Conservation (phyloP, 2,329 filamentous ascomycete genomes). For the Ampelomyces quisqualis region DNA sequence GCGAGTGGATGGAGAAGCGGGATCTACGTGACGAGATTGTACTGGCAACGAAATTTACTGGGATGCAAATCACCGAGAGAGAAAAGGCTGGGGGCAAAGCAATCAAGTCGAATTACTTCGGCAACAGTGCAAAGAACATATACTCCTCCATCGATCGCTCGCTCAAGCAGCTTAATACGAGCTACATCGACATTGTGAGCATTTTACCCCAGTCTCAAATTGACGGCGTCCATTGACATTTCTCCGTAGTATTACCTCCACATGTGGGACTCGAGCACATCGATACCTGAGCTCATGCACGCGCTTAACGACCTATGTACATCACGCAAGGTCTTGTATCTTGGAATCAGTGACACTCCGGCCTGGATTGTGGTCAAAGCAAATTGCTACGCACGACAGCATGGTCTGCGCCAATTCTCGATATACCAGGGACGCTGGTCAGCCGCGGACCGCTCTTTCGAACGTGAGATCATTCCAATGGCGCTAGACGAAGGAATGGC, state of each 20-base stretch:
- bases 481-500: constrained; percentile 46
- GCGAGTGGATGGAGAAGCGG: constrained; percentile 47
- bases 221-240: constrained; percentile 32
- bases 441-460: constrained; percentile 47
- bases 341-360: constrained; percentile 49
- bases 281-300: constrained; percentile 49
- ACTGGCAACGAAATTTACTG: constrained; percentile 46
- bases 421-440: constrained; percentile 49
- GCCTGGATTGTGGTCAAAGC: constrained; percentile 42
- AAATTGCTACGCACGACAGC: constrained; percentile 43
- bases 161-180: constrained; percentile 49
- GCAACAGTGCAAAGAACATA: constrained; percentile 23
- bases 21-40: constrained; percentile 45
- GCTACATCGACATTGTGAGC: constrained; percentile 61
- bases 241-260: constrained; percentile 37
- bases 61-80: constrained; percentile 30
- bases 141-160: constrained; percentile 12
- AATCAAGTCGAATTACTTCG: constrained; percentile 17
- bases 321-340: constrained; percentile 48
- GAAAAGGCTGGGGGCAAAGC: constrained; percentile 17
- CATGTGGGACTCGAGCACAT: constrained; percentile 48
- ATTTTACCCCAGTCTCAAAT: constrained; percentile 30
- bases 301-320: constrained; percentile 46
- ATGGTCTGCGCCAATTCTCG: constrained; percentile 44
- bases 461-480: constrained; percentile 52